Evolutionary conservation across 2,329 filamentous ascomycete species (phyloP), one percentile per base, ranked within the genome.

Genomic region (Aureobasidium sp.): DNA sequence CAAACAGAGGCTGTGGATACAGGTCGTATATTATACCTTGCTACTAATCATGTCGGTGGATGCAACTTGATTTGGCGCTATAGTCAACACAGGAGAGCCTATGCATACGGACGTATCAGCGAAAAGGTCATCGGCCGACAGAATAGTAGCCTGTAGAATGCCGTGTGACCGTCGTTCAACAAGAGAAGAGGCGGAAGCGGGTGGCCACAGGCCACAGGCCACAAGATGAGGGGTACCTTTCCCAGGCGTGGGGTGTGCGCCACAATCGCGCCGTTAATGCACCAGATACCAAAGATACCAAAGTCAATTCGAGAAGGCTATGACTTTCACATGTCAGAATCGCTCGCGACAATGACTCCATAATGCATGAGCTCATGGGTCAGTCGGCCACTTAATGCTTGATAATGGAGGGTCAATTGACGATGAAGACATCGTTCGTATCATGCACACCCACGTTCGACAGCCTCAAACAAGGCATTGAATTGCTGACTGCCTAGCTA

Each of bases 261-360:
- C 57, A 59, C 55, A 32, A 57, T 57, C 53, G 53, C 53, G 53
- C 53, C 53, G 53, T 57, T 59, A 34, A 47, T 57, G 53, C 53
- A 57, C 39, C 54, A 58, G 54, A 58, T 29, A 25, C 30, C 55
- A 34, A 34, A 34, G 47, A 49, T 34, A 50, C 30, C 47, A 59
- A 59, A 59, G 57, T 59, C 57, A 59, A 59, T 59, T 59, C 32
- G 25, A 37, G 50, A 42, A 25, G 36, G 45, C 57, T 42, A 42
- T 50, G 45, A n/a, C 57, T 59, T 59, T 59, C 57, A 59, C 57
- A 50, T 59, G 57, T 34, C 34, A 59, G 15, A 59, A 21, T 25
- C 25, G 44, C 27, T 58, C 34, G 29, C 27, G 13, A 44, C 39
- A 57, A 57, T 57, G 53, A 57, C 41, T 58, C 53, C 30, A 45